Conservation (phyloP, 306 rosid genomes). For the Malus sieversii region DNA sequence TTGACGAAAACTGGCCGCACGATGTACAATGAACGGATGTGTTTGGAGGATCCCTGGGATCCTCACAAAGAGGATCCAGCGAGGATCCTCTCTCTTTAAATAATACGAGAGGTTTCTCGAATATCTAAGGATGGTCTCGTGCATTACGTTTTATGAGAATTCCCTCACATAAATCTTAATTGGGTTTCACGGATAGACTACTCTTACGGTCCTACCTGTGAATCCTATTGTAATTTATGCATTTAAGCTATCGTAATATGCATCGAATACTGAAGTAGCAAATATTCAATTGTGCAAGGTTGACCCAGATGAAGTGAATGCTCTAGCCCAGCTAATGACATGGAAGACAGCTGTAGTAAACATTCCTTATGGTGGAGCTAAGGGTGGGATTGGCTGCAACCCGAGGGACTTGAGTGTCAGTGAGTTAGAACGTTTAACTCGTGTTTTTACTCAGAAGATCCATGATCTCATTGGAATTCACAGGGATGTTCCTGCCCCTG, state of each 20-base stretch:
- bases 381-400: slow-evolving; percentile 75
- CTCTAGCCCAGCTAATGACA: slow-evolving; percentile 76
- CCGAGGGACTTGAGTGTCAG: slow-evolving; percentile 56
- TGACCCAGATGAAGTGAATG: slow-evolving; percentile 77
- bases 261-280: not conserved
- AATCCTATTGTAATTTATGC: not conserved
- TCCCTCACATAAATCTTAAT: not conserved
- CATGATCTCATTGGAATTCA: slow-evolving; percentile 69
- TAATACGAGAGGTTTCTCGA: not conserved
- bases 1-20: no score
- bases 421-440: slow-evolving; percentile 68
- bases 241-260: not conserved
- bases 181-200: not conserved
- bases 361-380: slow-evolving; percentile 82
- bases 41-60: no score
- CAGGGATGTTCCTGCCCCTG: slow-evolving; percentile 77
- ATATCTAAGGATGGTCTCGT: no score
- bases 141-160: no score
- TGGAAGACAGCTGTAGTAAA: slow-evolving; percentile 76
- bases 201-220: not conserved
- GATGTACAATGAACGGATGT: no score
- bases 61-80: no score
- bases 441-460: slow-evolving; percentile 78
- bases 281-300: slow-evolving; percentile 35
- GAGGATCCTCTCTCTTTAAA: no score